Conservation (phyloP, 2,329 filamentous ascomycete genomes). For the Paramyrothecium roridum region DNA sequence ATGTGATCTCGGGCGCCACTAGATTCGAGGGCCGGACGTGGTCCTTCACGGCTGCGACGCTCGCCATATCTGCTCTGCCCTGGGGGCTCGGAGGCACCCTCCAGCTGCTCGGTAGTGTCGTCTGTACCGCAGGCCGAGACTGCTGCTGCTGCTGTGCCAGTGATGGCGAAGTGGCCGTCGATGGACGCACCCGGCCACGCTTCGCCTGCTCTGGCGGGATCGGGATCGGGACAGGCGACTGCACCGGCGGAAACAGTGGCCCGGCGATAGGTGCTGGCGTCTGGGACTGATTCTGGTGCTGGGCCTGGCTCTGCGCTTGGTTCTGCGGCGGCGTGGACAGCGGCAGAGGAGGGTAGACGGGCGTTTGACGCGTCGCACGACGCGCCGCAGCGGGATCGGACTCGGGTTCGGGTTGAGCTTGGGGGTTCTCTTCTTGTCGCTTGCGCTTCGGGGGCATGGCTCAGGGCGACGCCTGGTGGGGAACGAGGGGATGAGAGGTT, state of each 20-base stretch:
- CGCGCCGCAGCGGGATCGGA: slow-evolving; percentile 22
- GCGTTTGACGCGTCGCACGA: slow-evolving; percentile 37
- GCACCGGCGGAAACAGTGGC: slow-evolving; percentile 9
- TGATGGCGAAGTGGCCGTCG: neutral
- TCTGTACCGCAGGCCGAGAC: neutral
- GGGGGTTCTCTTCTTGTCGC: slow-evolving; percentile 22
- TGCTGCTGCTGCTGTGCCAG: neutral
- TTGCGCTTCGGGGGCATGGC: slow-evolving; percentile 36
- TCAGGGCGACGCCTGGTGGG: slow-evolving; percentile 1
- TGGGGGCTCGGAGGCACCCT: neutral
- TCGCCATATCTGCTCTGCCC: slow-evolving; percentile 15
- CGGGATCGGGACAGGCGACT: slow-evolving; percentile 12
- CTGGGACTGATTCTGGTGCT: slow-evolving; percentile 5
- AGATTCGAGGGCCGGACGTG: slow-evolving; percentile 28
- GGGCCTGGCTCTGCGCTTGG: neutral
- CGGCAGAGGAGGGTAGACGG: slow-evolving; percentile 23
- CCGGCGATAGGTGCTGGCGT: slow-evolving; percentile 4
- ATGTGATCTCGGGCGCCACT: slow-evolving; percentile 37
- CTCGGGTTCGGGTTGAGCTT: slow-evolving; percentile 8
- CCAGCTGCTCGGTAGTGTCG: neutral
- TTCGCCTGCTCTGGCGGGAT: slow-evolving; percentile 14
- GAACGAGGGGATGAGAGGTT: neutral
- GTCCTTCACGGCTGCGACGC: slow-evolving; percentile 15
- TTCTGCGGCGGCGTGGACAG: slow-evolving; percentile 9
- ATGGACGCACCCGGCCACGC: slow-evolving; percentile 13